Conservation (phyloP, 768 basidiomycete species). For the Russula sp. region DNA sequence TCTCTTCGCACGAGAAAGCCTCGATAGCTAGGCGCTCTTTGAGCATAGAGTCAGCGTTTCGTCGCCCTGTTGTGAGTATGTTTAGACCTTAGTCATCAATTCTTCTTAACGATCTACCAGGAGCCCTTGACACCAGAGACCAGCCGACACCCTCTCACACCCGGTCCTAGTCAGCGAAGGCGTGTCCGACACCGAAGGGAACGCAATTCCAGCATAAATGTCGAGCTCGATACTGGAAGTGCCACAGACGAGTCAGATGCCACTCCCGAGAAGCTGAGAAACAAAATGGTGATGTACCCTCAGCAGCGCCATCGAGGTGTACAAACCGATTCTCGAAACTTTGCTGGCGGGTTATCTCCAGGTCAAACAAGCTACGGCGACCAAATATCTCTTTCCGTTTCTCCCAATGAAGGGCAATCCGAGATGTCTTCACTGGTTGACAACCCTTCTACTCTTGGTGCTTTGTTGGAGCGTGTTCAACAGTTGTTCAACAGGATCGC, state of each 20-base stretch:
- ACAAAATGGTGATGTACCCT: not conserved
- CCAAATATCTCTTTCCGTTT: conserved; percentile 35
- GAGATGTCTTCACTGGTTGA: conserved; percentile 70
- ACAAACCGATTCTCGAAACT: conserved; percentile 50
- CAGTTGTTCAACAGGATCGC: conserved; percentile 58
- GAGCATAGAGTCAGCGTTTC: conserved; percentile 22
- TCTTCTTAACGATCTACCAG: conserved; percentile 25
- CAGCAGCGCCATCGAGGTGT: conserved; percentile 39
- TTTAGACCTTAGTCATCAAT: not conserved
- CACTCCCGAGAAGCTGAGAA: conserved; percentile 3
- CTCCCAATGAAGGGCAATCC: conserved; percentile 56
- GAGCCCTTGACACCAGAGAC: conserved; percentile 46
- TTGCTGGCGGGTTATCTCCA: conserved; percentile 30
- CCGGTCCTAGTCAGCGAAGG: conserved; percentile 31
- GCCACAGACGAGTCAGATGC: conserved; percentile 7
- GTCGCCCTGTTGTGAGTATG: conserved; percentile 33
- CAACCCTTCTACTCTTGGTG: conserved; percentile 45
- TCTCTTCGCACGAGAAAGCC: conserved; percentile 6
- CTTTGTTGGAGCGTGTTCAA: conserved; percentile 56
- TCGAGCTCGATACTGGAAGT: conserved; percentile 7
- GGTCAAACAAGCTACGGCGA: conserved; percentile 26
- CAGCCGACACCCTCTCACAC: conserved; percentile 38
- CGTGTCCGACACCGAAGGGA: conserved; percentile 26
- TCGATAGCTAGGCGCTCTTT: conserved; percentile 2
- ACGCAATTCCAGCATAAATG: conserved; percentile 27